Evolutionary conservation across 495 filamentous ascomycete species (phyloP), one percentile per base, ranked within the genome.

Genomic region (Clohesyomyces aquaticus): DNA sequence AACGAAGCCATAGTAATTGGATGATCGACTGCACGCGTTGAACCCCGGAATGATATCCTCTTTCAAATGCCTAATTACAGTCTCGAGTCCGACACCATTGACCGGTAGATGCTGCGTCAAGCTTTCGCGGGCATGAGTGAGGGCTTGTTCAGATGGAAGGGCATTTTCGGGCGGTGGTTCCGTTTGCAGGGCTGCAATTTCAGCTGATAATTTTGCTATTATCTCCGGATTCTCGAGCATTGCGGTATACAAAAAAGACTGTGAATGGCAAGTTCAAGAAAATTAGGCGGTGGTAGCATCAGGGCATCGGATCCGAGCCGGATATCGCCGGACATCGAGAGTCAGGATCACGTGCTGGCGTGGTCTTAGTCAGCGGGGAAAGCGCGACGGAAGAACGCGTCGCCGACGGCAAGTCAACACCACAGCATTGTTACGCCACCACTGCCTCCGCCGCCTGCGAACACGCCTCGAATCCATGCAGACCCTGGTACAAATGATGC

Each of bases 1-100:
- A 6, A 98, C 86, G 70, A 96, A 96, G 23, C 91, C 93, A 75
- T 89, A 94, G 78, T 96, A 98, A 61, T 81, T 80, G 28, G 85
- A 72, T 66, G 84, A 81, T 67, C 86, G 76, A 73, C 82, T 83
- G 75, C 82, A 76, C 18, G 74, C 77, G 64, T 87, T 88, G 57
- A 93, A 82, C 3, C 80, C 86, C 0, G 90, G 88, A 19, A 86
- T 80, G 57, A 93, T 80, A 63, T 85, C 79, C 22, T 77, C 43
- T n/a, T 83, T 55, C 19, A 93, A 71, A 61, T 88, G 85, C 18
- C 69, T 55, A 27, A 77, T 77, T 10, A 78, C 74, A 12, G 64
- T 58, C 47, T 80, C 74, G 14, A 83, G 74, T 2, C 80, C 82
- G 12, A 76, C 61, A 29, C 84, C 85, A 0, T 66, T 50, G 4